Evolutionary conservation across 2,329 filamentous ascomycete species (phyloP), one percentile per base, ranked within the genome.

Genomic region (Trichoderma citrinoviride): DNA sequence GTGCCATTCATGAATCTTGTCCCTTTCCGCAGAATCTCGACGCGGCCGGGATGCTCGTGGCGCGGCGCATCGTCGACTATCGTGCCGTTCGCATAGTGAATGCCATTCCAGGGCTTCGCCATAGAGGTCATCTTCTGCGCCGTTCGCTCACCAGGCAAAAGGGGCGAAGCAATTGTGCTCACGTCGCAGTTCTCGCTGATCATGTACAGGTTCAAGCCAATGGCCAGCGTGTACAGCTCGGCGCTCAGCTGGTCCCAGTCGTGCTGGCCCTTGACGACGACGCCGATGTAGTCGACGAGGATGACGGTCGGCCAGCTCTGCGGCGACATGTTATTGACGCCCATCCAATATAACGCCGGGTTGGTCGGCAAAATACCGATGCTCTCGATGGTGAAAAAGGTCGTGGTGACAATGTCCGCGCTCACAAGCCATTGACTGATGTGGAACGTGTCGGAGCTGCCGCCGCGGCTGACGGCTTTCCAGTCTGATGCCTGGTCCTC

Each of bases 271-370:
- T 57, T 65, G n/a, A 73, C 69, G 19, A 73, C 71, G 0, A 75
- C 67, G 19, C 75, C 74, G 4, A 76, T 69, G 65, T 75, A 76
- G 62, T 76, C 73, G 12, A 73, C 66, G 47, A 76, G 43, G 2
- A 74, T 21, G n/a, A 75, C 74, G 25, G 72, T 75, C 1, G 74
- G 74, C 68, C 71, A 76, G 37, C 43, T 47, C 40, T 70, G 63
- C 3, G 73, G 73, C 23, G 62, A 69, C 68, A 74, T 75, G 55
- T 67, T 67, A 58, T 72, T 72, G 21, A 71, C 54, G 14, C 74
- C 73, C 61, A 72, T 71, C 71, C 71, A 75, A 68, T 77, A 77
- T n/a, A 77, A 66, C 4, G 75, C 66, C 5, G 75, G 75, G 62
- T 77, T 77, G 17, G 73, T 74, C 12, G 72, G 70, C 21, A 74